Base-by-base conservation (phyloP, 2,329 filamentous ascomycete species). In the Remersonia thermophila region DNA sequence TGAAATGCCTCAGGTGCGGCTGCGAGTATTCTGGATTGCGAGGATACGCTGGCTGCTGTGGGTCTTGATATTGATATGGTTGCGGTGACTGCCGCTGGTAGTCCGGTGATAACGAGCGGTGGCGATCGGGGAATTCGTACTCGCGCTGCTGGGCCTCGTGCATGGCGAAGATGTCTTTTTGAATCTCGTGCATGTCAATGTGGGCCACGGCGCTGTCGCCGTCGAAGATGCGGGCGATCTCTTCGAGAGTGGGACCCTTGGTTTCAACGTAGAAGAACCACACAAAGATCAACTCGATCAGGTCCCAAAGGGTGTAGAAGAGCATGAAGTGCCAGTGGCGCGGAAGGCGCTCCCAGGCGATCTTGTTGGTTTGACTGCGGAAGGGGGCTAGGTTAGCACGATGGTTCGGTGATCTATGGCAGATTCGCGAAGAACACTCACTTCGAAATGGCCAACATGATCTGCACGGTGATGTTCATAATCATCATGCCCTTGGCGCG, bases 261-360 rank as follows among this genome's bases (percentile, higher is more conserved):
- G 79, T 83, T 60, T 84, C 79, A 38, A 79, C 67, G 53, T 77
- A 79, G 54, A 79, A 69, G 61, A 75, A 74, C 56, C 67, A 77
- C 26, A 80, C 73, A 47, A 79, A 77, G 32, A 71, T 42, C 31
- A 78, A 58, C 55, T 79, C 71, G 49, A 67, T 54, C 32, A 67
- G 60, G 51, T 78, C 69, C 74, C 74, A 79, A 37, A 73, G 54
- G 15, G 71, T 73, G 56, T 79, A 80, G 58, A 77, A 75, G 31
- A 77, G 62, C 64, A 75, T 78, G 38, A 80, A 70, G 55, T 78
- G 67, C 71, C 73, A 79, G 55, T 77, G 68, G 36, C 65, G 57
- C 13, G 69, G 68, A 31, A 79, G 57, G 37, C 67, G 63, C 35
- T 72, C 60, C 67, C 76, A 78, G 7, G 74, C 75, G 39, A 76